These are phyloP conservation scores for Stemphylium lycopersici DNA, from an alignment of 2,329 filamentous ascomycete species.

Conservation along the genomic window DNA sequence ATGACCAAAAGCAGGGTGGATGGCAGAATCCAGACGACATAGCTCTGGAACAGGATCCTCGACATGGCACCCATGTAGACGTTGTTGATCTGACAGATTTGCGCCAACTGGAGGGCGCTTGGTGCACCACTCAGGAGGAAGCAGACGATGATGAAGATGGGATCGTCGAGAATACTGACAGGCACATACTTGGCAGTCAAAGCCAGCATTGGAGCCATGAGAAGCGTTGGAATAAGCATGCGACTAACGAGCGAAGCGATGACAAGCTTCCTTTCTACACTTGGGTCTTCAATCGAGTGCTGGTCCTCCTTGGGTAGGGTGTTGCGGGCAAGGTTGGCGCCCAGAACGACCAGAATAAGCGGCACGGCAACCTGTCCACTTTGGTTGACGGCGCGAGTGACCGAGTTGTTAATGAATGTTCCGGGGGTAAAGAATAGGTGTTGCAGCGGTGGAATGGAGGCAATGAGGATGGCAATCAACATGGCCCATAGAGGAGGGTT, in stretches of 20 bases:
- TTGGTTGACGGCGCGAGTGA: conserved; percentile 84
- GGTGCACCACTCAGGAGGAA: conserved; percentile 95
- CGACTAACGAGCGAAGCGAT: conserved; percentile 84
- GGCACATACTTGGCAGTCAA: conserved; percentile 88
- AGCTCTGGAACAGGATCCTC: conserved; percentile 91
- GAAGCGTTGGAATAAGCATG: conserved; percentile 87
- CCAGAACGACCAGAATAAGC: conserved; percentile 91
- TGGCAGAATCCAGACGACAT: conserved; percentile 95
- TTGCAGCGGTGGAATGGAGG: conserved; percentile 83
- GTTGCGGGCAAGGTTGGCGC: conserved; percentile 91
- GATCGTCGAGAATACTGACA: conserved; percentile 93
- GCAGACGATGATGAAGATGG: conserved; percentile 97
- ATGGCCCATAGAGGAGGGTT: conserved; percentile 98
- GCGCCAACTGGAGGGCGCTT: conserved; percentile 89
- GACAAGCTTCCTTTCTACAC: conserved; percentile 75
- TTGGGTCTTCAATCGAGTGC: conserved; percentile 71
- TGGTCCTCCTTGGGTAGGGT: conserved; percentile 74
- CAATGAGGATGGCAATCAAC: conserved; percentile 87
- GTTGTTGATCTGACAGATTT: conserved; percentile 98
- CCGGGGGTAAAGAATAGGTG: conserved; percentile 85
- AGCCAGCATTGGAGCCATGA: conserved; percentile 91
- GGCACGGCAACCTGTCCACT: conserved; percentile 92
- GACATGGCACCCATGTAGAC: conserved; percentile 97
- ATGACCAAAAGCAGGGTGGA: conserved; percentile 91
- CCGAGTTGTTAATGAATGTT: conserved; percentile 89